Conservation (phyloP, 2,329 filamentous ascomycete genomes). For the Fusarium nematophilum region DNA sequence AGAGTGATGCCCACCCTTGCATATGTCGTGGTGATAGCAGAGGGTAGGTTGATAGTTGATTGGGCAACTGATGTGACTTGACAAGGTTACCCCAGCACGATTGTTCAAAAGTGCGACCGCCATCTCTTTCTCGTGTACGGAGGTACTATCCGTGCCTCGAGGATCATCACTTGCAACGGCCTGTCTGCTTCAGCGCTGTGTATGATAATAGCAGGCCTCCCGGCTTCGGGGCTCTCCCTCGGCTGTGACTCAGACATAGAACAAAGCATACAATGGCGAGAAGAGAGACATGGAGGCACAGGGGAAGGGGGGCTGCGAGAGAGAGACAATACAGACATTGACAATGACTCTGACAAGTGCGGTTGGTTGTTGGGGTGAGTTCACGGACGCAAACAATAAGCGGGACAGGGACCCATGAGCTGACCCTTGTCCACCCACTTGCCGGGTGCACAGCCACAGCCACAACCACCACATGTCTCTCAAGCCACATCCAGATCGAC, state of each 20-base stretch:
- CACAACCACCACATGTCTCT: slow-evolving; percentile 23
- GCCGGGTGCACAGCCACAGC: slow-evolving; percentile 24
- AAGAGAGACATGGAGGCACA: background rate
- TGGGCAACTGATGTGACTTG: slow-evolving; percentile 30
- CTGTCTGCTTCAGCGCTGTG: too few species aligned
- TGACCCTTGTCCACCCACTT: slow-evolving; percentile 11
- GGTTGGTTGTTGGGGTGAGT: slow-evolving; percentile 32
- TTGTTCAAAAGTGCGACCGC: slow-evolving; percentile 17
- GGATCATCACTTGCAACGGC: too few species aligned
- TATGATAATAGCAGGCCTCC: too few species aligned
- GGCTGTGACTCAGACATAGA: slow-evolving; percentile 5
- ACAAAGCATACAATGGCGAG: slow-evolving; percentile 12
- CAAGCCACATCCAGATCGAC: slow-evolving; percentile 1
- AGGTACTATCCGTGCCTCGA: too few species aligned
- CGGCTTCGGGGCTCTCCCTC: background rate
- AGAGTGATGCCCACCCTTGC: background rate
- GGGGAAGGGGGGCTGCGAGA: too few species aligned
- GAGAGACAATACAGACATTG: background rate
- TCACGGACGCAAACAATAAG: slow-evolving; percentile 8
- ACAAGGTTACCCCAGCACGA: slow-evolving; percentile 14
- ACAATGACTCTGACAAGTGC: background rate
- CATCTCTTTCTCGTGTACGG: too few species aligned
- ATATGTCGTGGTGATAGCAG: slow-evolving; percentile 1
- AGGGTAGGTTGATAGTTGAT: slow-evolving; percentile 30
- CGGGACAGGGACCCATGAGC: slow-evolving; percentile 5